phyloP scores from a whole-genome alignment of 148 eudicot species.

The Diospyros kaki region DNA sequence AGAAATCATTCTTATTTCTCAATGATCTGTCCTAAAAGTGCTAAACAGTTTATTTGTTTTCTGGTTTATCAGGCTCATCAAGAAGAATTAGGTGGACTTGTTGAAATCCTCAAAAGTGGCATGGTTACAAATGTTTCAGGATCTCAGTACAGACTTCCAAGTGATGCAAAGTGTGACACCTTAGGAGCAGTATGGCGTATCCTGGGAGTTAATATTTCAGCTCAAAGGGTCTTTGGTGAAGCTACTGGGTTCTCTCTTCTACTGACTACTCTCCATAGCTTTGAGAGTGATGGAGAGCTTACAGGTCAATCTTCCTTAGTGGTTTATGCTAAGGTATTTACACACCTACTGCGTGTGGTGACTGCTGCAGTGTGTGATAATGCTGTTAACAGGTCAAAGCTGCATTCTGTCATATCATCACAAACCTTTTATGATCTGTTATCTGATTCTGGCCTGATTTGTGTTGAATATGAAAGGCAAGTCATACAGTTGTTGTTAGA shows the following conservation, averaged over 20 bases:
- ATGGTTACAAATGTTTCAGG: constrained; percentile 85
- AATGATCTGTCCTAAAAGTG: neutral
- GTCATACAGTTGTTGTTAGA: constrained; percentile 84
- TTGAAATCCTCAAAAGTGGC: constrained; percentile 89
- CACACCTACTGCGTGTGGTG: constrained; percentile 80
- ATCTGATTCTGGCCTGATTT: constrained; percentile 77
- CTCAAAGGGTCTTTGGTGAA: constrained; percentile 96
- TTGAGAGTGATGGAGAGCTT: constrained; percentile 61
- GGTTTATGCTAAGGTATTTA: constrained; percentile 58
- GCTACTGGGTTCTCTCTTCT: constrained; percentile 95
- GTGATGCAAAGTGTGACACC: constrained; percentile 90
- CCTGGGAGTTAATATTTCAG: constrained; percentile 66
- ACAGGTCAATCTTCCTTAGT: constrained; percentile 33
- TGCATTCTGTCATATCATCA: constrained; percentile 69
- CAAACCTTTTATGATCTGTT: constrained; percentile 84
- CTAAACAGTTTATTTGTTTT: constrained; percentile 3
- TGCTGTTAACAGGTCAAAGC: constrained; percentile 66
- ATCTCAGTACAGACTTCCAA: constrained; percentile 64
- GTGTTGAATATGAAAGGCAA: constrained; percentile 88
- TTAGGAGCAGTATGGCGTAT: constrained; percentile 96
- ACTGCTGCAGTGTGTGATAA: constrained; percentile 81
- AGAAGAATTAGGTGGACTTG: constrained; percentile 81
- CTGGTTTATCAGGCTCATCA: constrained; percentile 64
- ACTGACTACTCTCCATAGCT: constrained; percentile 76
- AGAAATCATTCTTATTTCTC: neutral